phyloP scores from a whole-genome alignment of 1,139 yeast species.

The Schwanniomyces etchellsii region DNA sequence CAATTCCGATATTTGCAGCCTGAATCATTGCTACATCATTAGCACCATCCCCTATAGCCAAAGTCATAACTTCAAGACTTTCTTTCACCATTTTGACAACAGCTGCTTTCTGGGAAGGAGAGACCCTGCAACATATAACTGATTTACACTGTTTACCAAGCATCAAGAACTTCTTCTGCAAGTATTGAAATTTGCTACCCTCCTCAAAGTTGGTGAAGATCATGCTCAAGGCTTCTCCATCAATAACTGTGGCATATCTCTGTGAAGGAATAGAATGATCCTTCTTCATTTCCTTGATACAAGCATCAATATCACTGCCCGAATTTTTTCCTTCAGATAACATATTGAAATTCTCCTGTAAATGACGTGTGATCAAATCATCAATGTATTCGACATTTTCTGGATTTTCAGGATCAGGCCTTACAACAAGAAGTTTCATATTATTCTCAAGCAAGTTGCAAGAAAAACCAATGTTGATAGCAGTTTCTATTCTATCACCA shows the following conservation, averaged over 20 bases:
- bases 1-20: conserved; percentile 61
- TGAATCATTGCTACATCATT: conserved; percentile 69
- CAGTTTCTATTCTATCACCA: conserved; percentile 97
- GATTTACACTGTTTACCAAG: conserved; percentile 57
- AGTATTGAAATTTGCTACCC: conserved; percentile 13
- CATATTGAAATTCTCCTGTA: conserved; percentile 36
- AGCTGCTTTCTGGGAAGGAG: conserved; percentile 59
- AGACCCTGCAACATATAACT: conserved; percentile 60
- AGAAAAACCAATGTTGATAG: conserved; percentile 94
- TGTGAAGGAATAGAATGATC: conserved; percentile 50
- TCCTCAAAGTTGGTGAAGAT: conserved; percentile 26
- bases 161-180: conserved; percentile 40
- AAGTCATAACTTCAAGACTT: conserved; percentile 51
- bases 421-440: conserved; percentile 78
- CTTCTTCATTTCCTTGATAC: conserved; percentile 34
- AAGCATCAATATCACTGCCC: conserved; percentile 17
- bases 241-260: conserved; percentile 46
- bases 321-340: conserved; percentile 18
- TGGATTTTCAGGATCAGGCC: conserved; percentile 29
- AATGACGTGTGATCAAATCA: conserved; percentile 29
- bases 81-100: conserved; percentile 51
- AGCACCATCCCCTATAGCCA: conserved; percentile 66
- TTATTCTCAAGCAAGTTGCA: conserved; percentile 83
- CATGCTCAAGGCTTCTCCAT: conserved; percentile 48
- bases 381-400: conserved; percentile 25